Conservation (phyloP, 108 stramenopile species). For the Asterionellopsis glacialis region DNA sequence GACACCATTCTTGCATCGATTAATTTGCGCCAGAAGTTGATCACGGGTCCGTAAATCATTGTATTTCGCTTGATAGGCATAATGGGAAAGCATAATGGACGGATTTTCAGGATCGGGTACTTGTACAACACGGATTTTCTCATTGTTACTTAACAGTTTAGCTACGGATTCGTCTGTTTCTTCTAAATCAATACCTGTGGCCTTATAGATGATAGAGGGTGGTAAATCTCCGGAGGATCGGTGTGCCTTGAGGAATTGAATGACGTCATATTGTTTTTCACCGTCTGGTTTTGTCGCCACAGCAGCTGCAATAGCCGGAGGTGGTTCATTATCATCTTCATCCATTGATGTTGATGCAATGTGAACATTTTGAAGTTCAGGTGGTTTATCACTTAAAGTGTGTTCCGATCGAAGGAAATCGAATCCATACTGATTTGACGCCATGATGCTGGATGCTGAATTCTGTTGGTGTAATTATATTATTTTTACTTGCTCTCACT, state of each 20-base stretch:
- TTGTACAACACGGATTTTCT: constrained; percentile 68
- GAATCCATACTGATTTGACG: too few species aligned
- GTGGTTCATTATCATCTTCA: too few species aligned
- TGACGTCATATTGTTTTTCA: constrained; percentile 79
- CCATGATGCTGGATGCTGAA: too few species aligned
- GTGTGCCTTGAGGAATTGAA: constrained; percentile 70
- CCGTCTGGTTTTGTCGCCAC: constrained; percentile 44
- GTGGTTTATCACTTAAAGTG: too few species aligned
- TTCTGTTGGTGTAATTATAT: too few species aligned
- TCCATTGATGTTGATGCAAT: too few species aligned
- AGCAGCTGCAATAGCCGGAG: too few species aligned
- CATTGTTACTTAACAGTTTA: constrained; percentile 53
- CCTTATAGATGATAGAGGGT: constrained; percentile 62
- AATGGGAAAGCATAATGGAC: constrained; percentile 46
- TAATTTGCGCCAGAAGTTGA: constrained; percentile 73
- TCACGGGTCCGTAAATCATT: constrained; percentile 50
- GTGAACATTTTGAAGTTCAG: too few species aligned
- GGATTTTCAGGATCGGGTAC: constrained; percentile 87
- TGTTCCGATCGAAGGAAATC: too few species aligned
- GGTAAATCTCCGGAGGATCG: constrained; percentile 70
- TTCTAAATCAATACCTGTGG: constrained; percentile 67
- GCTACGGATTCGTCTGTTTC: constrained; percentile 43
- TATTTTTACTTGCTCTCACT: too few species aligned
- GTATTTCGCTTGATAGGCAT: constrained; percentile 79
- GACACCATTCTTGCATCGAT: constrained; percentile 73